phyloP scores from a whole-genome alignment of 2,329 filamentous ascomycete species.

The Grosmannia huntii region DNA sequence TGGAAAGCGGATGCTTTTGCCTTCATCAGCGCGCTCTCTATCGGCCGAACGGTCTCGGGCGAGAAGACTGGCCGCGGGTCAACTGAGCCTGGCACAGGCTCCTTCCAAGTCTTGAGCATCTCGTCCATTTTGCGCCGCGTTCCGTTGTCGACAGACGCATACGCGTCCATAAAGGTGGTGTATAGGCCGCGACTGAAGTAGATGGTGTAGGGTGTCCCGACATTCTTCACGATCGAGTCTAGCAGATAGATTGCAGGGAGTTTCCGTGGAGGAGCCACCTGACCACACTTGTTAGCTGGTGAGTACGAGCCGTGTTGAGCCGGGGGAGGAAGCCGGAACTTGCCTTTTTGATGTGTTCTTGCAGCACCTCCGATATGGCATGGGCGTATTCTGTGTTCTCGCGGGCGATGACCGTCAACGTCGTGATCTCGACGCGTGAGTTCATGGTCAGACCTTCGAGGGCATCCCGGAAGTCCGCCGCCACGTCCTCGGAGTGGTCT shows the following conservation, averaged over 20 bases:
- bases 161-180: constrained; percentile 92
- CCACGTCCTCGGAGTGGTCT: constrained; percentile 63
- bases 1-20: constrained; percentile 52
- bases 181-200: constrained; percentile 90
- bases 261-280: constrained; percentile 83
- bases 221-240: constrained; percentile 97
- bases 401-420: constrained; percentile 91
- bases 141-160: constrained; percentile 70
- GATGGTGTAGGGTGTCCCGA: constrained; percentile 91
- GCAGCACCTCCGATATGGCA: constrained; percentile 78
- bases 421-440: constrained; percentile 91
- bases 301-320: background rate
- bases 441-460: constrained; percentile 85
- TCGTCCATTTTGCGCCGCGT: constrained; percentile 90
- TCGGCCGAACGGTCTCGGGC: constrained; percentile 72
- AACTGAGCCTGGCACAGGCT: constrained; percentile 85
- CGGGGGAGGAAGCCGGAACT: constrained; percentile 26
- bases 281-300: constrained; percentile 15
- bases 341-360: constrained; percentile 92
- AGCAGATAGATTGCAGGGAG: constrained; percentile 93
- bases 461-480: constrained; percentile 87
- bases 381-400: constrained; percentile 94
- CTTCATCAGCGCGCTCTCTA: constrained; percentile 89
- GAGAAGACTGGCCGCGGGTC: constrained; percentile 89
- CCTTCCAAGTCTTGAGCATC: constrained; percentile 97